These are phyloP conservation scores for Cucurbita maxima DNA, from an alignment of 306 rosid genomes.

Conservation along the genomic window DNA sequence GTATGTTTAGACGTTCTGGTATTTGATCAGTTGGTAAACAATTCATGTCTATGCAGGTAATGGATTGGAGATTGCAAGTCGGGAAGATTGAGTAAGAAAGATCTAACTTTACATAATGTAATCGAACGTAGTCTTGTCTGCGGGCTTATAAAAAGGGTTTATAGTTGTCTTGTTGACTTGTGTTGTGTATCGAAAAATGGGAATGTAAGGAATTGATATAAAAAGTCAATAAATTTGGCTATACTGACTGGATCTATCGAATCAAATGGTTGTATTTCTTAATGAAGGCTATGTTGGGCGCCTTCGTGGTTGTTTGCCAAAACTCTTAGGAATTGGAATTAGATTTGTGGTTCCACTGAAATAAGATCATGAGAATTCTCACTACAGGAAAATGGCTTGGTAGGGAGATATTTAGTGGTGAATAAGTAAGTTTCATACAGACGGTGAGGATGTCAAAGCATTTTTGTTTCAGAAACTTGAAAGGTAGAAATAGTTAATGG, in stretches of 20 bases:
- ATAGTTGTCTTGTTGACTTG: background rate
- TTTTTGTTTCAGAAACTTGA: background rate
- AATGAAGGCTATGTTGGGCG: background rate
- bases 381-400: background rate
- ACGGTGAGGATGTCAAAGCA: background rate
- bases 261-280: background rate
- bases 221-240: background rate
- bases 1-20: background rate
- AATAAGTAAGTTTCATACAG: background rate
- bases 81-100: slow-evolving; percentile 9
- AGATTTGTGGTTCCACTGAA: background rate
- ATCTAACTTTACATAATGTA: background rate
- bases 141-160: background rate
- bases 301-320: background rate
- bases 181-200: background rate
- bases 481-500: background rate
- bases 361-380: background rate
- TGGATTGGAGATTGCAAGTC: slow-evolving; percentile 70
- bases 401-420: background rate
- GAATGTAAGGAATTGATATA: background rate
- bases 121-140: background rate
- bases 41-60: slow-evolving; percentile 33
- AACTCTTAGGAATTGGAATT: background rate
- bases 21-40: background rate
- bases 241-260: background rate